A percentile compares a stretch with the other conserved stretches of the same genome.
These are phyloP conservation scores for Nemania diffusa DNA, from an alignment of 2,329 filamentous ascomycete species.

Conservation along the genomic window DNA sequence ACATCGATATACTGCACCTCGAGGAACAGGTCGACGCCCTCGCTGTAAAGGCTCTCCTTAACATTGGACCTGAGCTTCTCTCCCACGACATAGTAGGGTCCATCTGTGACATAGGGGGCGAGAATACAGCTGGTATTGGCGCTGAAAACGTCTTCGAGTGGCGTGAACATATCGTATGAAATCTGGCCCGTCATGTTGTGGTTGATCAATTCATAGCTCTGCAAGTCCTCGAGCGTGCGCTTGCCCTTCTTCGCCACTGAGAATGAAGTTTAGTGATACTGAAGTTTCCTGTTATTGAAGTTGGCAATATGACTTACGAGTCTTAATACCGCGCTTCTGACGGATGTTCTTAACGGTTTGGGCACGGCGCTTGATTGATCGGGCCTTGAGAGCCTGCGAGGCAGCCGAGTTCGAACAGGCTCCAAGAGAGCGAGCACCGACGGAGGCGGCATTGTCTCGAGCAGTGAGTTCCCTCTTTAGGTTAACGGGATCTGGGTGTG, in stretches of 20 bases:
- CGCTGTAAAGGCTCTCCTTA: conserved; percentile 52
- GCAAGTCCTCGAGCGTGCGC: conserved; percentile 48
- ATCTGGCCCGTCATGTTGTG: conserved; percentile 48
- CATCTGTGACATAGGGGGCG: conserved; percentile 51
- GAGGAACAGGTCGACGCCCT: conserved; percentile 57
- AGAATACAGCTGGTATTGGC: conserved; percentile 52
- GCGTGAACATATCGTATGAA: conserved; percentile 39
- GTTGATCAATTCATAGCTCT: conserved; percentile 50
- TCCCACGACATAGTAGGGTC: conserved; percentile 58
- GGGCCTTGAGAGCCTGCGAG: conserved; percentile 53
- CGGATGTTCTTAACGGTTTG: conserved; percentile 53
- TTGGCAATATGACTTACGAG: conserved; percentile 38
- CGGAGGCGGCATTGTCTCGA: conserved; percentile 47
- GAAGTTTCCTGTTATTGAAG: background rate
- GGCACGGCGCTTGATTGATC: conserved; percentile 55
- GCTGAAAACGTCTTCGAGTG: conserved; percentile 50
- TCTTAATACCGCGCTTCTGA: conserved; percentile 50
- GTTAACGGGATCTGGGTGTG: conserved; percentile 47
- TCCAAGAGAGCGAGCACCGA: conserved; percentile 53
- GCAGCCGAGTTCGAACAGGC: conserved; percentile 54
- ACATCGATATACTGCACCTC: conserved; percentile 60
- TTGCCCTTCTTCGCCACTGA: conserved; percentile 49
- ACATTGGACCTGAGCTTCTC: conserved; percentile 59
- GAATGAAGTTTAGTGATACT: background rate
- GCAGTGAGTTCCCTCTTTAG: conserved; percentile 51